A percentile compares a stretch with the other conserved stretches of the same genome.
Evolutionary conservation across 495 filamentous ascomycete species (phyloP).

Genomic region (Chaetomidium leptoderma): DNA sequence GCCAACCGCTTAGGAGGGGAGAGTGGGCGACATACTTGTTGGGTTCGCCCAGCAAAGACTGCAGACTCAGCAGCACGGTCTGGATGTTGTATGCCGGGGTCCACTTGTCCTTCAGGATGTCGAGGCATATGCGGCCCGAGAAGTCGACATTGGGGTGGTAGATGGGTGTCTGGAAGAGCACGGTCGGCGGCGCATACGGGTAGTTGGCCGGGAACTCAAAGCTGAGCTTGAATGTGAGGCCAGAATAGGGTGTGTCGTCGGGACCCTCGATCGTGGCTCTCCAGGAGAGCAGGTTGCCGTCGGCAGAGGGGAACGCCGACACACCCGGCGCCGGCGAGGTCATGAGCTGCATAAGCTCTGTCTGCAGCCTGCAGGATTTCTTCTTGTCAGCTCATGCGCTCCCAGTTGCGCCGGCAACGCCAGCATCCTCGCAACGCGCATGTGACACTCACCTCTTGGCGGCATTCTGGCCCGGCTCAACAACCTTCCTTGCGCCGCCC

Average conservation of each 20-base stretch:
- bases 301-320: slow-evolving; percentile 87
- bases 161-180: slow-evolving; percentile 90
- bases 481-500: slow-evolving; percentile 49
- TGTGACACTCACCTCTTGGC: slow-evolving; percentile 62
- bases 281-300: slow-evolving; percentile 88
- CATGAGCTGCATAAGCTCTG: slow-evolving; percentile 97
- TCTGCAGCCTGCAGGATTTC: slow-evolving; percentile 71
- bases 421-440: neutral
- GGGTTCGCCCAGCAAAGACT: slow-evolving; percentile 92
- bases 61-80: slow-evolving; percentile 85
- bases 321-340: slow-evolving; percentile 87
- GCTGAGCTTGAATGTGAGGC: slow-evolving; percentile 86
- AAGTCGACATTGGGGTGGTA: slow-evolving; percentile 95
- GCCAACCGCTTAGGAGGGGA: neutral
- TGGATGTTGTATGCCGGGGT: slow-evolving; percentile 90
- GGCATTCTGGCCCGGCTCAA: slow-evolving; percentile 64
- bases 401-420: neutral
- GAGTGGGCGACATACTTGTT: slow-evolving; percentile 67
- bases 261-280: slow-evolving; percentile 91
- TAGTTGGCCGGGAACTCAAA: slow-evolving; percentile 91
- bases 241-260: slow-evolving; percentile 83
- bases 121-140: slow-evolving; percentile 86
- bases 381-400: slow-evolving; percentile 12
- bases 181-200: slow-evolving; percentile 86
- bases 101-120: slow-evolving; percentile 99